Evolutionary conservation across 768 basidiomycete genomes (phyloP), one percentile per base, ranked within the genome.

Genomic region (Lepiota brunneoincarnata): DNA sequence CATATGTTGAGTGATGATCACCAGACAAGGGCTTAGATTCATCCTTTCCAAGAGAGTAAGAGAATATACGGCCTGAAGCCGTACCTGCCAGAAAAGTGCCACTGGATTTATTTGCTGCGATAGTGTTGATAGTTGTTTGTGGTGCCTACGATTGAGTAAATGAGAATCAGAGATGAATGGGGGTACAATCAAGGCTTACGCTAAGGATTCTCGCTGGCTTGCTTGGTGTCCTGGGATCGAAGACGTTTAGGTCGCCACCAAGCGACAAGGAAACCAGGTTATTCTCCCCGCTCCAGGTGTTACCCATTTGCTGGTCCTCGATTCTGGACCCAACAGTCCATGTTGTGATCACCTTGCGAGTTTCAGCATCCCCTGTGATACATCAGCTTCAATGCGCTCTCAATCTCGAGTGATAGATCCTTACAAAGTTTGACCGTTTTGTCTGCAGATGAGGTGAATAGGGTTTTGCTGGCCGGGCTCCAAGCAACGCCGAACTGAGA

Each of bases 391-490:
- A 31, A 12, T 31, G 18, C 36, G 34, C 28, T 28, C 26, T 18
- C 46, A 17, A 20, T n/a, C 49, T 35, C 6, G 15, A 6, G 14
- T 3, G 0, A 23, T 26, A 15, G 21, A 48, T 38, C 67, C 83
- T 61, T 65, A 92, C 94, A 98, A 3, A 96, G 70, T 63, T 91
- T 91, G 49, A 95, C 92, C 2, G 89, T 88, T 55, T 88, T 81
- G 65, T 98, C 94, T 14, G 87, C 89, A 1, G 92, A 87, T 7
- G 91, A 89, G 0, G 93, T 93, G n/a, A 81, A 77, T 36, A 97
- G 70, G 2, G 72, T 77, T 63, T 79, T 85, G 68, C 83, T 89
- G 56, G 91, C 84, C 1, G 81, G 78, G 57, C 82, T 83, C 94
- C 94, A 97, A n/a, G 85, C 75, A 62, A 83, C 79, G 14, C 87